phyloP scores from a whole-genome alignment of 176 grass and related monocot species.

The Neostapfia colusana region DNA sequence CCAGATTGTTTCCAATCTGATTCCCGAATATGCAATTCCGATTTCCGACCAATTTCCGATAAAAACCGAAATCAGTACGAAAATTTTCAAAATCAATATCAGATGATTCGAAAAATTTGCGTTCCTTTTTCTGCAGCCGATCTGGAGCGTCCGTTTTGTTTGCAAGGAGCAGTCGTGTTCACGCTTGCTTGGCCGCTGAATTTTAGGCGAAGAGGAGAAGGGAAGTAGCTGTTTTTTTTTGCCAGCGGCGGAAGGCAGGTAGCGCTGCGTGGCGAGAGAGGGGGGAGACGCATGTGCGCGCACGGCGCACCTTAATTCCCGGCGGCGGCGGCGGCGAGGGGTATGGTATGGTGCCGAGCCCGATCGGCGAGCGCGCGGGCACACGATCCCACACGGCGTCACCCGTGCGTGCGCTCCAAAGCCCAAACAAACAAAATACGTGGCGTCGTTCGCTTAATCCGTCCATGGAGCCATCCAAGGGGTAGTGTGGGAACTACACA shows the following conservation, averaged over 20 bases:
- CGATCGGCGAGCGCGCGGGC: background rate
- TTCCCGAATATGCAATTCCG: too few species aligned
- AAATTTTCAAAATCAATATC: too few species aligned
- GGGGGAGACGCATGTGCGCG: conserved; percentile 27
- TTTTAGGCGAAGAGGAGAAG: too few species aligned
- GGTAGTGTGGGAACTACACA: background rate
- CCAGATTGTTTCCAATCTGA: too few species aligned
- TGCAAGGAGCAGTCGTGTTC: background rate
- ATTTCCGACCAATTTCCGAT: too few species aligned
- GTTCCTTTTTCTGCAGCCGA: background rate
- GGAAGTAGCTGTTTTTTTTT: too few species aligned
- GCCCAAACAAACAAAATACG: background rate
- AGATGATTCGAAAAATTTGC: too few species aligned
- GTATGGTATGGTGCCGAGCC: too few species aligned
- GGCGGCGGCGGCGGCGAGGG: background rate
- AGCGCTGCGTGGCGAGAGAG: background rate
- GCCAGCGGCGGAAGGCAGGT: conserved; percentile 28
- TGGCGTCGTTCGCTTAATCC: background rate
- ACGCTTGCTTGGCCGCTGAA: background rate
- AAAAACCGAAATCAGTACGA: too few species aligned
- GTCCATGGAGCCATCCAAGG: background rate
- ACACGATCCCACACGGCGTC: conserved; percentile 47
- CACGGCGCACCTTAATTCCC: conserved; percentile 36
- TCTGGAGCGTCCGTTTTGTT: background rate
- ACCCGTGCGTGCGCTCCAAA: conserved; percentile 14